Evolutionary conservation across 805 yeast genomes (phyloP).

Genomic region (Yarrowia hollandica): DNA sequence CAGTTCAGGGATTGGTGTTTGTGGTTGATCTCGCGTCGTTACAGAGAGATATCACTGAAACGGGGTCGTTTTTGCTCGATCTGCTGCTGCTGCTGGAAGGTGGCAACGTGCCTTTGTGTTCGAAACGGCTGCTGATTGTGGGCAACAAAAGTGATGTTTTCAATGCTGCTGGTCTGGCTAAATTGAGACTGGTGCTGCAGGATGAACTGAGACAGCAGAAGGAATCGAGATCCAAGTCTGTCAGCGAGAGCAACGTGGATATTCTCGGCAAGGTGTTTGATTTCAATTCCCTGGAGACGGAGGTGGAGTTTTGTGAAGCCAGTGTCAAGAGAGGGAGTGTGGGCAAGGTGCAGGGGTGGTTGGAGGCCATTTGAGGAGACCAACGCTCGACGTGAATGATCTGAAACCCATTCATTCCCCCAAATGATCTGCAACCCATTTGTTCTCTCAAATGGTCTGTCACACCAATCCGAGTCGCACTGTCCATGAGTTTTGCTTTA

Average conservation of each 20-base stretch:
- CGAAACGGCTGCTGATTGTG: constrained; percentile 67
- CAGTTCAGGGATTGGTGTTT: constrained; percentile 62
- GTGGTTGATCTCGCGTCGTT: constrained; percentile 74
- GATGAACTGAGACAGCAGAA: constrained; percentile 19
- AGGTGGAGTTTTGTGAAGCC: constrained; percentile 14
- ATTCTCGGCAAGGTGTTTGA: constrained; percentile 25
- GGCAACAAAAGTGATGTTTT: constrained; percentile 86
- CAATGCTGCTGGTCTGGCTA: constrained; percentile 45
- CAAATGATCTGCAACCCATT: too few species aligned
- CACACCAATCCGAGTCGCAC: too few species aligned
- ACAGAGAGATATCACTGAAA: constrained; percentile 49
- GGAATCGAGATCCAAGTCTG: constrained; percentile 10
- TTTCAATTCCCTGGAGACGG: constrained; percentile 16
- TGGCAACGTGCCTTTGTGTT: constrained; percentile 41
- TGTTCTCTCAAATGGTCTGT: too few species aligned
- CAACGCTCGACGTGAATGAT: too few species aligned
- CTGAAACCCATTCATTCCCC: too few species aligned
- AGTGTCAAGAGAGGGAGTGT: not conserved
- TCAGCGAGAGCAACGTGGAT: constrained; percentile 18
- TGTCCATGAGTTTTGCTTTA: too few species aligned
- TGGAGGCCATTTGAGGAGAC: not conserved
- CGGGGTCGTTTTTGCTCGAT: constrained; percentile 44
- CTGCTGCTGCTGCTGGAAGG: constrained; percentile 14
- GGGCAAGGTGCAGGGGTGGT: constrained; percentile 16
- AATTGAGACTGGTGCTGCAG: not conserved